Base-by-base conservation (phyloP, 2,329 filamentous ascomycete genomes). In the Harringtonia lauricola region DNA sequence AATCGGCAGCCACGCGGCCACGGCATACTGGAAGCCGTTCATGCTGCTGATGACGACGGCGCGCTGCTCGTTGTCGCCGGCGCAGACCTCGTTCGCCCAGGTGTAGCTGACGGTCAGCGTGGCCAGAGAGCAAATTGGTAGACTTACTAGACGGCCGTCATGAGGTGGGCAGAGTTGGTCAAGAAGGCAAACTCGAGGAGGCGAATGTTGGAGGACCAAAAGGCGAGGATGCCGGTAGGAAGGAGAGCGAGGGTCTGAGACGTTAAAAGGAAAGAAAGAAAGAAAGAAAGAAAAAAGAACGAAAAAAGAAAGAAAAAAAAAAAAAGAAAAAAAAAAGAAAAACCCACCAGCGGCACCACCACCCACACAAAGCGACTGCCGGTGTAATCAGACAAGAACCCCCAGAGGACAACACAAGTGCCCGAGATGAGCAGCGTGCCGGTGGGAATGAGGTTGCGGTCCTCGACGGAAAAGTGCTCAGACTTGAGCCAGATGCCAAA, bases 61-160 rank as follows among this genome's bases (percentile, higher is more conserved):
- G 21, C 54, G 48, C 43, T 53, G 48, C 33, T 54, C 54, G n/a
- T 50, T 51, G 34, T 55, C 50, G 14, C 29, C 29, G 6, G 49
- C 46, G 33, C 51, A 53, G 12, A 54, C 44, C 38, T 40, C 47
- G 33, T 54, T 50, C 15, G 53, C 51, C 53, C 53, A 55, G 36
- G 43, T 41, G 29, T 40, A 45, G 33, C 36, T 46, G 24, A 26
- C 24, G 24, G 24, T n/a, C n/a, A n/a, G n/a, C n/a, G n/a, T 26
- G 24, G 24, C 24, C 24, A 26, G 7, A 26, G n/a, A n/a, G n/a
- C n/a, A n/a, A n/a, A n/a, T n/a, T 13, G 5, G 4, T n/a, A 3
- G 15, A 51, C 55, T 40, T 50, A 60, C 57, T 57, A 60, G 2
- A 62, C 55, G 4, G 57, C 59, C 3, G 61, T 61, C n/a, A n/a